phyloP scores from a whole-genome alignment of 352 stramenopile genomes.

The Phytophthora citricola region DNA sequence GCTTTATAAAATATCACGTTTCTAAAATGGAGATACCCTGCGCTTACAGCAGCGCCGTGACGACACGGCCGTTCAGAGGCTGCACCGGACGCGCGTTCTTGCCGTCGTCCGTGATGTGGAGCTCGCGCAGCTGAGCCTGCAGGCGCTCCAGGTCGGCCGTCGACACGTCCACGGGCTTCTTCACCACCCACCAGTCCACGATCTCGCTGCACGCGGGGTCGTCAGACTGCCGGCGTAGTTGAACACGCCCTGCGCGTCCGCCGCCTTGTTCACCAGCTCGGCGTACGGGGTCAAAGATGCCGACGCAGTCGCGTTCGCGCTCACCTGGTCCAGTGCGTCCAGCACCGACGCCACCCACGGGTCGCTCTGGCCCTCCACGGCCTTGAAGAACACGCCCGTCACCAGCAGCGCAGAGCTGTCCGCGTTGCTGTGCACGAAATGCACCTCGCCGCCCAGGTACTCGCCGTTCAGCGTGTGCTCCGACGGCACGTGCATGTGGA shows the following conservation, averaged over 20 bases:
- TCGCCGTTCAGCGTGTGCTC: conserved; percentile 54
- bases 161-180: conserved; percentile 49
- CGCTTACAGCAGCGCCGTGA: conserved; percentile 13
- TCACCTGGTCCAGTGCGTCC: conserved; percentile 32
- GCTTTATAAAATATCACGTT: too few relatives aligned
- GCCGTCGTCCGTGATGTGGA: conserved; percentile 41
- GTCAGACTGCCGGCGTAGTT: conserved; percentile 73
- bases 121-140: conserved; percentile 22
- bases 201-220: conserved; percentile 41
- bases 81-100: conserved; percentile 40
- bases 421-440: conserved; percentile 51
- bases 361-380: conserved; percentile 19
- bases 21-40: neutral
- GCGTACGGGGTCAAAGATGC: conserved; percentile 26
- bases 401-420: conserved; percentile 41
- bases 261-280: conserved; percentile 20
- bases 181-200: conserved; percentile 40
- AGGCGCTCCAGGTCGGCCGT: conserved; percentile 37
- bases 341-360: conserved; percentile 38
- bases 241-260: conserved; percentile 25
- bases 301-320: conserved; percentile 8
- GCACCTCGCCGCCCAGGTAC: conserved; percentile 38
- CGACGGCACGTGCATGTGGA: conserved; percentile 50
- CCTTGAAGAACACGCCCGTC: conserved; percentile 37
- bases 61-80: conserved; percentile 42